A percentile compares a stretch with the other conserved stretches of the same genome.
These are phyloP conservation scores for Pleurotus giganteus DNA, from an alignment of 768 basidiomycete species.

Conservation along the genomic window DNA sequence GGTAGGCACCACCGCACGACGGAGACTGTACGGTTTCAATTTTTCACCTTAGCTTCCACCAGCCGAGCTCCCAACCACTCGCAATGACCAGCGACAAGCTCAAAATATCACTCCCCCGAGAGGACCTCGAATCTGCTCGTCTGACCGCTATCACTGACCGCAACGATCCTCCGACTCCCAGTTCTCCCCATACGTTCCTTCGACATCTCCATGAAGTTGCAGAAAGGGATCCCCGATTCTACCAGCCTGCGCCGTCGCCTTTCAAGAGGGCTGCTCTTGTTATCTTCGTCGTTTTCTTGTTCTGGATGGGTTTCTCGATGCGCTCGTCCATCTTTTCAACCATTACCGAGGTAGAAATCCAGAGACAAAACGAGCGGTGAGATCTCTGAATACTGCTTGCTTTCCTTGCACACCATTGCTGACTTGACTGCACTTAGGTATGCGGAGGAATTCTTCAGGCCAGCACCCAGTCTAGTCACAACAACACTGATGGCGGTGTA, in stretches of 20 bases:
- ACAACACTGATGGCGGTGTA: too few species aligned
- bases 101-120: neutral
- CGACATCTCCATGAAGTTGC: neutral
- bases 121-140: neutral
- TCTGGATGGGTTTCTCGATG: conserved; percentile 43
- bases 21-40: too few species aligned
- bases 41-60: too few species aligned
- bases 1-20: too few species aligned
- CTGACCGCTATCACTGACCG: neutral
- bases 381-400: neutral
- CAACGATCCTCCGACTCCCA: neutral
- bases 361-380: conserved; percentile 27
- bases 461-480: too few species aligned
- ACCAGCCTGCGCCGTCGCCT: conserved; percentile 35
- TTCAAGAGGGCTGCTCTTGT: conserved; percentile 49
- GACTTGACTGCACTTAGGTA: too few species aligned
- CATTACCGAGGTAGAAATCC: conserved; percentile 29
- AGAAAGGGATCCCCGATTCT: conserved; percentile 29
- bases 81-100: neutral
- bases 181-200: neutral
- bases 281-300: conserved; percentile 34
- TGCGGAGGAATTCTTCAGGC: too few species aligned
- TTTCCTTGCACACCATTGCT: neutral
- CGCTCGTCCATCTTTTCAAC: conserved; percentile 19
- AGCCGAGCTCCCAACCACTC: too few species aligned